Base-by-base conservation (phyloP, 2,329 filamentous ascomycete genomes). In the Orbilia brochopaga region DNA sequence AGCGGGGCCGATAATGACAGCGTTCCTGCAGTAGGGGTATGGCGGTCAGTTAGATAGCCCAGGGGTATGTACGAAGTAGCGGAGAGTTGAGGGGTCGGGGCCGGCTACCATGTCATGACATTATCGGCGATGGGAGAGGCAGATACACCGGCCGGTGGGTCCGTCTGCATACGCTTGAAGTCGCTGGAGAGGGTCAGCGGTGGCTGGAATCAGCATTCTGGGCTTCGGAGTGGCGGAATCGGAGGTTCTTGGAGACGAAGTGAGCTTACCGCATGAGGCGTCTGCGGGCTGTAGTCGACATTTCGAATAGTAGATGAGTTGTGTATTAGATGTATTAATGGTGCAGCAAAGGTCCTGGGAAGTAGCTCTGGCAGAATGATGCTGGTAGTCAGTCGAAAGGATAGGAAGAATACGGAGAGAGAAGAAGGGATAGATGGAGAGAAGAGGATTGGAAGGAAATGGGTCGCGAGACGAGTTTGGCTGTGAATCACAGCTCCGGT, bases 41-140 rank as follows among this genome's bases (percentile, higher is more conserved):
- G 42, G 51, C 44, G 37, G 58, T 65, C 51, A 51, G 56, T 35
- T n/a, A n/a, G n/a, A n/a, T n/a, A n/a, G n/a, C n/a, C n/a, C n/a
- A n/a, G n/a, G 44, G 52, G 62, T 19, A 72, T 11, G 15, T 44
- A 30, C 7, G 17, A 55, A 46, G 51, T 21, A 50, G 7, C 13
- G 50, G 46, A 24, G 32, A 37, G 76, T 24, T 77, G 80, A 79
- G 78, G 78, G 17, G 50, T 15, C 56, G 74, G 74, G 60, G 73
- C 77, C 84, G 75, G 15, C 44, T 85, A 95, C 91, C 91, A 96
- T 55, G 91, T 96, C 92, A 96, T 96, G 77, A 96, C 92, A 83
- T 96, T 96, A 79, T 96, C 92, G 73, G 93, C 91, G 52, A 97
- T 90, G 5, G 94, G 94, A 59, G 92, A 97, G 15, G 94, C 94